Base-by-base conservation (phyloP, 1,284 basidiomycete species). In the Trichosporon asahii region DNA sequence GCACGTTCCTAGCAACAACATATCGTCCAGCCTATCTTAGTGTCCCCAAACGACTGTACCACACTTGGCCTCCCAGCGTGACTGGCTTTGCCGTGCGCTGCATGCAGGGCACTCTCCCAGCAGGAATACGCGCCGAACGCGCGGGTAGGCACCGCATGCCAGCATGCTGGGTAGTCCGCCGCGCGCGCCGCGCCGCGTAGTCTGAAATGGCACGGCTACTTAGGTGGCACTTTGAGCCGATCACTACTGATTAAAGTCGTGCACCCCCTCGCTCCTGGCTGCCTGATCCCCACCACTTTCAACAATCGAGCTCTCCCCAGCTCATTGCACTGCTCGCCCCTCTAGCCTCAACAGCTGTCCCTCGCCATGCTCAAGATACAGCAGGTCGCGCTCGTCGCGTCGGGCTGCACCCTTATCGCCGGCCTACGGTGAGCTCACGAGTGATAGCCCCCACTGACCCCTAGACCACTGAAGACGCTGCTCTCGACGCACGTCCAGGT, bases 401-500 rank as follows among this genome's bases (percentile, higher is more conserved):
- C 53, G 3, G 31, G 65, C 65, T 61, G 57, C 14, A 61, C 46
- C 9, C 53, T 33, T 14, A 31, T n/a, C 65, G 21, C 33, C 35
- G 35, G 49, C n/a, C 33, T 60, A 23, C 31, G 25, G 46, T 66
- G 33, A 49, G 46, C 35, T 40, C 9, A n/a, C n/a, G n/a, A n/a
- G n/a, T n/a, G n/a, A n/a, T n/a, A n/a, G n/a, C n/a, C n/a, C n/a
- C n/a, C n/a, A n/a, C 61, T 49, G 9, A 37, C 35, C 40, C 1
- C 27, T 65, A 79, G 78, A 18, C 76, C 77, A n/a, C 67, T 78
- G 68, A 79, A 79, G 68, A 66, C 66, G 9, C 25, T 75, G 18
- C 70, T 79, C 14, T 63, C 68, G 18, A 70, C 72, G 14, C 74
- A 75, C 53, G 66, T 74, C 15, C 64, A 74, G 35, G 55, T 75